phyloP scores from a whole-genome alignment of 1,139 yeast species.

The Nadsonia commutata region DNA sequence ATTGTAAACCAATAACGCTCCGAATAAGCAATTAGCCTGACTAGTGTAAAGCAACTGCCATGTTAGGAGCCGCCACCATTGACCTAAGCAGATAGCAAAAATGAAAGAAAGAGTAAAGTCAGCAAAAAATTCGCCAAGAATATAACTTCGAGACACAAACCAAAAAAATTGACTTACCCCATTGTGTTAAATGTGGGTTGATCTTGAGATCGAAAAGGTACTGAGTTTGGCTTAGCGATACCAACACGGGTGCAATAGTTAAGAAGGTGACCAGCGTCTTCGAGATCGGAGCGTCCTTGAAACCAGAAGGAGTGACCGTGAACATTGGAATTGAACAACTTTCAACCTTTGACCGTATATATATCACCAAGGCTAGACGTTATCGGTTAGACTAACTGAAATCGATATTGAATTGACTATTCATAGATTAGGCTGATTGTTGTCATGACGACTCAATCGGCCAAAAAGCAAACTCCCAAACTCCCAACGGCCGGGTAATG shows the following conservation, averaged over 20 bases:
- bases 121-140: background rate
- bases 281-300: slow-evolving; percentile 45
- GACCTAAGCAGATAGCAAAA: slow-evolving; percentile 19
- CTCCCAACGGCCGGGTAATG: background rate
- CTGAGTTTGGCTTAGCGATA: slow-evolving; percentile 44
- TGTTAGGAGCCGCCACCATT: slow-evolving; percentile 50
- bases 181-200: slow-evolving; percentile 44
- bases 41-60: slow-evolving; percentile 45
- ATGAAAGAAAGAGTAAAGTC: background rate
- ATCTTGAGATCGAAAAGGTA: slow-evolving; percentile 38
- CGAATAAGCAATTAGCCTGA: slow-evolving; percentile 50
- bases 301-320: slow-evolving; percentile 38
- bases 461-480: background rate
- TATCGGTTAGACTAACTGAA: no score
- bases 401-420: no score
- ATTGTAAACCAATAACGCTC: slow-evolving; percentile 39
- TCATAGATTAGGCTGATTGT: background rate
- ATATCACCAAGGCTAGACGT: no score
- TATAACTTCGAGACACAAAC: background rate
- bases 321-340: no score
- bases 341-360: no score
- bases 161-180: slow-evolving; percentile 21
- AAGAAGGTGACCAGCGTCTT: slow-evolving; percentile 29
- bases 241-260: slow-evolving; percentile 33
- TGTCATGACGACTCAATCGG: background rate